Percentiles rank a stretch among this genome's conserved stretches.
Evolutionary conservation across 2,329 filamentous ascomycete genomes (phyloP).

Genomic region (Aspergillus ochraceoroseus): DNA sequence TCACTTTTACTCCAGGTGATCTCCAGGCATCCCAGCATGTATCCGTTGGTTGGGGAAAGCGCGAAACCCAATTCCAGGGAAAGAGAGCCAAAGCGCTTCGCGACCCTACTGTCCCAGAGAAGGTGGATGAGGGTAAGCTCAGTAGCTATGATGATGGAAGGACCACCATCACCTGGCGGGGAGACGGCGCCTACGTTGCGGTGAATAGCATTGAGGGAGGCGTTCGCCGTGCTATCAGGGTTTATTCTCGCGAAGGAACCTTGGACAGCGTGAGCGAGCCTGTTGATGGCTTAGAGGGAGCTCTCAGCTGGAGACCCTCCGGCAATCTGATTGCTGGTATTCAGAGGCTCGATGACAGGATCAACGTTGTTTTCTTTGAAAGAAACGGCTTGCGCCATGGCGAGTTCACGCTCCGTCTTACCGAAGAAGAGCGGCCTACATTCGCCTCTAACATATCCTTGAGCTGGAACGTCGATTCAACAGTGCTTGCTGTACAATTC

Average conservation of each 20-base stretch:
- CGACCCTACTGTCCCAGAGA: constrained; percentile 92
- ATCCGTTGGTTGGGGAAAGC: constrained; percentile 96
- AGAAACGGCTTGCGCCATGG: constrained; percentile 96
- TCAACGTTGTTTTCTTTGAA: constrained; percentile 92
- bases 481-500: constrained; percentile 76
- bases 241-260: constrained; percentile 84
- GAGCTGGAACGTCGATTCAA: constrained; percentile 89
- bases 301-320: constrained; percentile 83
- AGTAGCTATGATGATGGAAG: constrained; percentile 68
- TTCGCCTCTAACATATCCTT: constrained; percentile 60
- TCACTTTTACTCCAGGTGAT: constrained; percentile 67
- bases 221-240: constrained; percentile 71
- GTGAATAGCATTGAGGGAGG: constrained; percentile 71
- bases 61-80: constrained; percentile 95
- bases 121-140: constrained; percentile 74
- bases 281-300: constrained; percentile 81
- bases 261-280: constrained; percentile 93
- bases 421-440: constrained; percentile 53
- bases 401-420: constrained; percentile 73
- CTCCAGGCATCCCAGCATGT: constrained; percentile 87
- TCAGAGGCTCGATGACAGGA: constrained; percentile 62
- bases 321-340: constrained; percentile 89
- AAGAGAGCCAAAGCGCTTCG: constrained; percentile 78
- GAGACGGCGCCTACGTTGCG: constrained; percentile 86
- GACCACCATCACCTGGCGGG: constrained; percentile 81